Evolutionary conservation across 164 flowering plant species (phyloP), one percentile per base, ranked within the genome.

Genomic region (Annona squamosa): DNA sequence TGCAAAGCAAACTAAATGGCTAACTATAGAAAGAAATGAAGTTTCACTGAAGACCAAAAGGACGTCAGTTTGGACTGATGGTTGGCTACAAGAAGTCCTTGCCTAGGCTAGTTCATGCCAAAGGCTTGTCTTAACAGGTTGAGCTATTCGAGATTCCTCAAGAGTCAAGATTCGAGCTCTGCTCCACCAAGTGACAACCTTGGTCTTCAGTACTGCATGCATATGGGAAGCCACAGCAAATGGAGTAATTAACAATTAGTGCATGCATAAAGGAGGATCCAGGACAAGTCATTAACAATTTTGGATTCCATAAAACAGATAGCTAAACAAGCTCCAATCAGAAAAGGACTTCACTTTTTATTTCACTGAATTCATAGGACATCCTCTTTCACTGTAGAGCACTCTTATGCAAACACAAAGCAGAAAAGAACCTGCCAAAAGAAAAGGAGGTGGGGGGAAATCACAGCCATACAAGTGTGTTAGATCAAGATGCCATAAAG

Each of bases 311-410:
- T n/a, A 63, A 63, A 63, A 19, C 18, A 63, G 18, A n/a, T 63
- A 63, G 65, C 19, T 63, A 63, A 63, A 63, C 41, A 63, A 63
- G 37, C 37, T 19, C 41, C 65, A 63, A 16, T n/a, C 65, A 63
- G 41, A 63, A 9, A 19, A 68, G n/a, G 7, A 68, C 41, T 41
- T 68, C 71, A 68, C 71, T 68, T 68, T 68, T 68, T 68, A 16
- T 56, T 46, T 68, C 71, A 47, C 46, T 41, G n/a, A 68, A 16
- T 46, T 68, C 71, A 26, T 68, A 68, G 2, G 71, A 45, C 71
- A 68, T 68, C 41, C 65, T 63, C 37, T 26, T 26, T 63, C 19
- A 63, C 41, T 4, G 41, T 2, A n/a, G 37, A 19, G 41, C 19
- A n/a, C 65, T n/a, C 65, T 63, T 3, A 5, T 63, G 41, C 65